Percentiles rank a stretch among this genome's conserved stretches.
Evolutionary conservation across 495 filamentous ascomycete species (phyloP).

Genomic region (Delitschia confertaspora): DNA sequence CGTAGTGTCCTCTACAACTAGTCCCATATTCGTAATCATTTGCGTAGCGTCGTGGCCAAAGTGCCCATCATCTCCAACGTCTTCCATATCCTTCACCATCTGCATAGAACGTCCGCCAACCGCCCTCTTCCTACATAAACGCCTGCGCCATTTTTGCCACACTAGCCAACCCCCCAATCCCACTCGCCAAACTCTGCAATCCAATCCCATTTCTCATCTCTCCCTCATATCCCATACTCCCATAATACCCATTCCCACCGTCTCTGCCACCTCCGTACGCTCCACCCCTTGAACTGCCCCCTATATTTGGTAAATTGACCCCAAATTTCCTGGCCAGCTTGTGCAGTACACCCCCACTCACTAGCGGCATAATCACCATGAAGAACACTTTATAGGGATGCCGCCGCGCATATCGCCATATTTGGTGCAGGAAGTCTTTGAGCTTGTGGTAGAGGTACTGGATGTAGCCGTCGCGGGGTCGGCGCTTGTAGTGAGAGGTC

Average conservation of each 20-base stretch:
- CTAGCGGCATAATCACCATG: constrained; percentile 73
- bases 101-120: background rate
- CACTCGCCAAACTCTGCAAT: constrained; percentile 17
- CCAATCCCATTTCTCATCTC: constrained; percentile 14
- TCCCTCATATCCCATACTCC: constrained; percentile 30
- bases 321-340: constrained; percentile 67
- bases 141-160: constrained; percentile 31
- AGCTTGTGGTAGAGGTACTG: constrained; percentile 59
- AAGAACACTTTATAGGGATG: constrained; percentile 79
- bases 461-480: constrained; percentile 66
- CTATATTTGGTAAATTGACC: constrained; percentile 59
- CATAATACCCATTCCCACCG: constrained; percentile 26
- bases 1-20: too few relatives aligned
- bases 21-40: too few relatives aligned
- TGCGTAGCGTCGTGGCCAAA: too few relatives aligned
- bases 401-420: constrained; percentile 63
- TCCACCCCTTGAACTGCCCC: constrained; percentile 33
- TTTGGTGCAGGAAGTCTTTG: constrained; percentile 61
- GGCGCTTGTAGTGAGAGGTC: constrained; percentile 60
- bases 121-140: constrained; percentile 28
- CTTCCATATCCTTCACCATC: too few relatives aligned
- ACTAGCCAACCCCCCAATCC: constrained; percentile 29
- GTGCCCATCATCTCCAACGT: too few relatives aligned
- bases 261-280: constrained; percentile 40
- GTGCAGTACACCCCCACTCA: constrained; percentile 69